These are phyloP conservation scores for Pleomassaria siparia DNA, from an alignment of 2,329 filamentous ascomycete species.

Conservation along the genomic window DNA sequence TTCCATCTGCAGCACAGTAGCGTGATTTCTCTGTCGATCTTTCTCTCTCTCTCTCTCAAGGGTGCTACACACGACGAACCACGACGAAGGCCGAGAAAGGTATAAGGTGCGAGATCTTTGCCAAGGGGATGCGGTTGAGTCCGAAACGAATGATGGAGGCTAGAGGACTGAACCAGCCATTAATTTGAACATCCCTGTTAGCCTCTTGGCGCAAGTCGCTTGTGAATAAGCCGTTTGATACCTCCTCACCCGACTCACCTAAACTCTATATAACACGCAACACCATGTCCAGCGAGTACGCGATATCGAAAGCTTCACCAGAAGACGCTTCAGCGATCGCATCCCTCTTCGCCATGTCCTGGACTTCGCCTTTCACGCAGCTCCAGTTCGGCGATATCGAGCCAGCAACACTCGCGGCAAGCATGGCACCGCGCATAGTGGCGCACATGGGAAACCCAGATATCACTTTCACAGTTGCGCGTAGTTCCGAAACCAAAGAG, in stretches of 20 bases:
- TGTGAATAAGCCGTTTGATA: too few relatives aligned
- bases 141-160: too few relatives aligned
- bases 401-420: slow-evolving; percentile 10
- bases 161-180: too few relatives aligned
- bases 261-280: neutral
- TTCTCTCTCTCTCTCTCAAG: too few relatives aligned
- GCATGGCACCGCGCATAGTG: slow-evolving; percentile 26
- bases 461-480: slow-evolving; percentile 17
- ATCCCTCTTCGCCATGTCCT: slow-evolving; percentile 26
- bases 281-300: slow-evolving; percentile 6
- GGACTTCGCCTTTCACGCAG: slow-evolving; percentile 27
- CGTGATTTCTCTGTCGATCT: too few relatives aligned
- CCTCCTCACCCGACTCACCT: neutral
- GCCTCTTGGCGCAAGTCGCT: too few relatives aligned
- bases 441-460: slow-evolving; percentile 15
- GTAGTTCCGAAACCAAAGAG: slow-evolving; percentile 6
- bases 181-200: too few relatives aligned
- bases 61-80: too few relatives aligned
- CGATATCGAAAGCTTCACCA: slow-evolving; percentile 13
- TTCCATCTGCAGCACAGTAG: too few relatives aligned
- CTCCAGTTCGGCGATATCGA: slow-evolving; percentile 32
- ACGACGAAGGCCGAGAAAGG: too few relatives aligned
- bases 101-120: too few relatives aligned
- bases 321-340: slow-evolving; percentile 23
- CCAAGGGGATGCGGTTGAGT: too few relatives aligned